Conservation (phyloP, 345 rosid genomes). For the Psidium guajava region DNA sequence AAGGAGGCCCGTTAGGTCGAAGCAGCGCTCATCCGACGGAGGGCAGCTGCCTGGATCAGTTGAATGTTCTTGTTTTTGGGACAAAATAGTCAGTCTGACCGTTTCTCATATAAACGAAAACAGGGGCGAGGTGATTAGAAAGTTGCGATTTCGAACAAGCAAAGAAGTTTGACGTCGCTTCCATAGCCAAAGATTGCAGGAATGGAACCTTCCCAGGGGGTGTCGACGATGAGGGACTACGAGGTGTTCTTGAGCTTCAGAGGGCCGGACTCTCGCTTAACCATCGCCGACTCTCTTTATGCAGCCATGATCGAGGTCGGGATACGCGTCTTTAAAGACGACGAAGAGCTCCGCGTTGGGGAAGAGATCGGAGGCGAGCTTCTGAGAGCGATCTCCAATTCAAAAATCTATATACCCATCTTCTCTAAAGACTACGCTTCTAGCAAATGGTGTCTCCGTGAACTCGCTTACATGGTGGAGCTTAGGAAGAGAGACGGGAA, state of each 20-base stretch:
- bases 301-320: background rate
- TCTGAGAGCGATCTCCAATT: background rate
- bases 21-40: no score
- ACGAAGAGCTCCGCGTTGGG: background rate
- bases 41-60: no score
- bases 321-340: background rate
- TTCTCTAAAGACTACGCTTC: background rate
- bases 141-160: background rate
- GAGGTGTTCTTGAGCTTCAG: background rate
- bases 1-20: no score
- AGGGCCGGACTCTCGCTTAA: background rate
- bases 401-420: background rate
- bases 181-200: background rate
- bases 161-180: fast-evolving
- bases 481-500: background rate
- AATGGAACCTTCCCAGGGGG: background rate
- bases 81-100: background rate
- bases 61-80: no score
- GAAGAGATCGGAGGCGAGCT: background rate
- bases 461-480: background rate
- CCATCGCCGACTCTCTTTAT: background rate
- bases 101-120: background rate
- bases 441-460: background rate
- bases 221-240: no score
- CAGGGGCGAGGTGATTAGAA: background rate